Percentiles rank a stretch among this genome's conserved stretches.
Conservation (phyloP, 2,329 filamentous ascomycete genomes). For the Ophiostoma fasciatum region DNA sequence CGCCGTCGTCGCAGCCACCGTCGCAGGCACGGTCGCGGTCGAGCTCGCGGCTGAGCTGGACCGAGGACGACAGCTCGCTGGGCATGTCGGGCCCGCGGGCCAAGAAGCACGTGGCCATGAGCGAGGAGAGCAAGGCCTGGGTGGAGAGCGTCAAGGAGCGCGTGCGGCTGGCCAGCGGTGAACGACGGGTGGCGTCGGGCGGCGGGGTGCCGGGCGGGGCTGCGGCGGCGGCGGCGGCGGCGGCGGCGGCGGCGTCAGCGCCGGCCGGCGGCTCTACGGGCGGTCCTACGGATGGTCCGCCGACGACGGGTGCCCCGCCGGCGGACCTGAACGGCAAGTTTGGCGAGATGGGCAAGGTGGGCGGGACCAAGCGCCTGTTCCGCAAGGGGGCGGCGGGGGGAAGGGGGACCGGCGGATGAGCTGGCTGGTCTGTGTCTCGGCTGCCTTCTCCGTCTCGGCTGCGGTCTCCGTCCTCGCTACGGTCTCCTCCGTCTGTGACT, state of each 20-base stretch:
- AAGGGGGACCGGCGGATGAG: not conserved
- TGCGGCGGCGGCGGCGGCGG: too few relatives aligned
- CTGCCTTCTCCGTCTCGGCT: too few relatives aligned
- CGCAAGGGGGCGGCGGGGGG: slow-evolving; percentile 18
- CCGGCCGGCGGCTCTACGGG: too few relatives aligned
- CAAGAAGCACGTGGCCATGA: slow-evolving; percentile 50
- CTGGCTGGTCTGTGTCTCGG: too few relatives aligned
- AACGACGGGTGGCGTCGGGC: slow-evolving; percentile 23
- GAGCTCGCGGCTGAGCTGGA: slow-evolving; percentile 40
- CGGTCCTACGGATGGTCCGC: too few relatives aligned
- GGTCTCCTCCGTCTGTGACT: too few relatives aligned
- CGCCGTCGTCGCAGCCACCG: slow-evolving; percentile 27
- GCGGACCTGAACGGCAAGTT: slow-evolving; percentile 30
- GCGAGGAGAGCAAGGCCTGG: slow-evolving; percentile 62
- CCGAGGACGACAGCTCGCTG: slow-evolving; percentile 40
- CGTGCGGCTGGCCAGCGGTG: slow-evolving; percentile 55
- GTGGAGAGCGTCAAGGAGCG: slow-evolving; percentile 73
- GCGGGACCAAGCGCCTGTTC: slow-evolving; percentile 59
- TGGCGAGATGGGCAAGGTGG: slow-evolving; percentile 56
- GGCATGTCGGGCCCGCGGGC: slow-evolving; percentile 57
- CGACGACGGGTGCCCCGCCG: too few relatives aligned
- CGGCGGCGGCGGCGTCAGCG: slow-evolving; percentile 8
- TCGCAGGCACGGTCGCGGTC: slow-evolving; percentile 34
- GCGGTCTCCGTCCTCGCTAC: too few relatives aligned
- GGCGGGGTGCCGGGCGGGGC: too few relatives aligned